Percentiles rank a stretch among this genome's conserved stretches.
Conservation (phyloP, 2,329 filamentous ascomycete species). For the Mariannaea elegans region DNA sequence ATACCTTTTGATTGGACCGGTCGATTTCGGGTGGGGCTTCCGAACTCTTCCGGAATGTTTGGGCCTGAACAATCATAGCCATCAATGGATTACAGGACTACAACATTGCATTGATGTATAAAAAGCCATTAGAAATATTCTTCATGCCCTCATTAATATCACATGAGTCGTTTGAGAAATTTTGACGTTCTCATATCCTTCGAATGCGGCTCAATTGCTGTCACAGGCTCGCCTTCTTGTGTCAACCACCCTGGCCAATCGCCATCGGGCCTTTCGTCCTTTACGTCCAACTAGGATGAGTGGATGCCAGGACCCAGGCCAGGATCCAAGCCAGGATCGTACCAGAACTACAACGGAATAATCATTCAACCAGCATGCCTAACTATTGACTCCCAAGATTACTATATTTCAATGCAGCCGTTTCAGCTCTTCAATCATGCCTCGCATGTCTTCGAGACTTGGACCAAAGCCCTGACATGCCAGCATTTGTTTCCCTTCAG, state of each 20-base stretch:
- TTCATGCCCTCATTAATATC: background rate
- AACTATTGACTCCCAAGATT: too few relatives aligned
- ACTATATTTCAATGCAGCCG: slow-evolving; percentile 61
- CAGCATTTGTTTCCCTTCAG: slow-evolving; percentile 63
- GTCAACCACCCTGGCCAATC: slow-evolving; percentile 33
- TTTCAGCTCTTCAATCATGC: slow-evolving; percentile 69
- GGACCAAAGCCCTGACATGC: slow-evolving; percentile 66
- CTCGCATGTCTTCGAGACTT: slow-evolving; percentile 70
- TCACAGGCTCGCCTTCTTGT: background rate
- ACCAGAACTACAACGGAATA: too few relatives aligned
- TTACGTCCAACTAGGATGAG: slow-evolving; percentile 20
- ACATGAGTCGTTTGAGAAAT: too few relatives aligned
- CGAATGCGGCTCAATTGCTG: slow-evolving; percentile 23
- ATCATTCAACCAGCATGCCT: too few relatives aligned
- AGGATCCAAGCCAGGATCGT: slow-evolving; percentile 2
- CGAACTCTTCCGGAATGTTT: slow-evolving; percentile 43
- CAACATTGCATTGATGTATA: slow-evolving; percentile 1
- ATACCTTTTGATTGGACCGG: slow-evolving; percentile 53
- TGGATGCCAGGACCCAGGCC: slow-evolving; percentile 14
- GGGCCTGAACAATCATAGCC: slow-evolving; percentile 26
- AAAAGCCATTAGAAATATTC: background rate
- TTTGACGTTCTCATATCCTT: background rate
- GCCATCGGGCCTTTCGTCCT: slow-evolving; percentile 36
- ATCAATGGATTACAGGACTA: background rate
- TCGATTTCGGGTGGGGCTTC: slow-evolving; percentile 36